These are phyloP conservation scores for Pelargonium australe DNA, from an alignment of 441 rosid species.

Conservation along the genomic window DNA sequence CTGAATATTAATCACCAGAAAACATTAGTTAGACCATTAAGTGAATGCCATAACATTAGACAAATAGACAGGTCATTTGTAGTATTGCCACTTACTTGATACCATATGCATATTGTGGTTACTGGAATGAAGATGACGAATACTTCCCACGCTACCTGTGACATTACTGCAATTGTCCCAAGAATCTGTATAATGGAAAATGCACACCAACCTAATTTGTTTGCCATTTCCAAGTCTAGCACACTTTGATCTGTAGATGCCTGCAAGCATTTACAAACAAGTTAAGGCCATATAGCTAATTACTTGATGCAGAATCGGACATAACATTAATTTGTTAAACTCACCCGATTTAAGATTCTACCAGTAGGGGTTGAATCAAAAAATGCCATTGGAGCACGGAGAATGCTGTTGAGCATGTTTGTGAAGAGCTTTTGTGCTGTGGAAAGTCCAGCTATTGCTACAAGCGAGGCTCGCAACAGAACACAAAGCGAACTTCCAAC, in stretches of 20 bases:
- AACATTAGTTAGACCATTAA: background rate
- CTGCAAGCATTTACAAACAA: conserved; percentile 33
- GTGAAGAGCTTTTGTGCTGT: conserved; percentile 79
- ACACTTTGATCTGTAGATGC: conserved; percentile 94
- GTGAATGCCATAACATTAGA: background rate
- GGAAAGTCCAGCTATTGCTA: conserved; percentile 63
- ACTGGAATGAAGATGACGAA: conserved; percentile 95
- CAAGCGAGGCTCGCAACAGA: conserved; percentile 57
- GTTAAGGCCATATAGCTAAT: background rate
- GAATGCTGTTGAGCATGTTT: conserved; percentile 67
- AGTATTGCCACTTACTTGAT: conserved; percentile 54
- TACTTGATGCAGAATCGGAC: background rate
- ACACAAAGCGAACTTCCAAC: conserved; percentile 72
- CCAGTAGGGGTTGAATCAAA: conserved; percentile 97
- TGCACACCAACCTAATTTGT: conserved; percentile 85
- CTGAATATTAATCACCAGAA: conserved; percentile 30
- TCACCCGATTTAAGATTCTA: conserved; percentile 90
- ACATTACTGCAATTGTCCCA: conserved; percentile 86
- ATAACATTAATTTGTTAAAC: conserved; percentile 18
- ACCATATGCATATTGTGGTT: conserved; percentile 85
- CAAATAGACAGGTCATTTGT: background rate
- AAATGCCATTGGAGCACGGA: conserved; percentile 89
- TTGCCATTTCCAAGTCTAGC: conserved; percentile 75
- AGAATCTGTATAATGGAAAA: conserved; percentile 73
- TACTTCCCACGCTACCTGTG: conserved; percentile 98